phyloP scores from a whole-genome alignment of 2,329 filamentous ascomycete species.

The Phialophora expanda region DNA sequence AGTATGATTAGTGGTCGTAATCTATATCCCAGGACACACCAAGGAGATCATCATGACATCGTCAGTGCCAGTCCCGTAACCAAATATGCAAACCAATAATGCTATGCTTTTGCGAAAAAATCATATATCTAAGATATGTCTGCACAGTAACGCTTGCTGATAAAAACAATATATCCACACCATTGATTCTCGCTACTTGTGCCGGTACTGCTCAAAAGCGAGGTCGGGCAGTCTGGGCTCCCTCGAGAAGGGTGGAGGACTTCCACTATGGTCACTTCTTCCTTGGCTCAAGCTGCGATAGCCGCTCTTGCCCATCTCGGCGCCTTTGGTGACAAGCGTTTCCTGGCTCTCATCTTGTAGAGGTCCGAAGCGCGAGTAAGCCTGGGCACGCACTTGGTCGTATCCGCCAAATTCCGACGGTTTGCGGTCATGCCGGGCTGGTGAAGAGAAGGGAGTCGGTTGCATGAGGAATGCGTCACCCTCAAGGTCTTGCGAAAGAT shows the following conservation, averaged over 20 bases:
- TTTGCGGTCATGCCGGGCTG: constrained; percentile 24
- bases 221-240: constrained; percentile 36
- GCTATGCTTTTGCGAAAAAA: neutral
- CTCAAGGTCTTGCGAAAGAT: constrained; percentile 84
- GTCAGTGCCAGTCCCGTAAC: neutral
- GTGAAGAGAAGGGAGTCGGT: constrained; percentile 44
- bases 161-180: constrained; percentile 5
- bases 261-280: constrained; percentile 22
- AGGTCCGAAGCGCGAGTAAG: constrained; percentile 23
- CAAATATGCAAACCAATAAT: neutral
- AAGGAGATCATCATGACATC: neutral
- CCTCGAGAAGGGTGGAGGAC: constrained; percentile 31
- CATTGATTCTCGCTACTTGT: constrained; percentile 20
- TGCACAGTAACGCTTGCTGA: constrained; percentile 15
- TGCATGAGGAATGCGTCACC: constrained; percentile 67
- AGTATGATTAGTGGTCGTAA: neutral
- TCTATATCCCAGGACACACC: neutral
- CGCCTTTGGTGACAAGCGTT: constrained; percentile 29
- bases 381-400: constrained; percentile 36
- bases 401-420: constrained; percentile 32
- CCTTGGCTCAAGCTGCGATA: constrained; percentile 35
- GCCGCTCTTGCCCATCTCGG: constrained; percentile 28
- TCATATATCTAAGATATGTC: neutral
- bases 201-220: constrained; percentile 33
- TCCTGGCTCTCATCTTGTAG: constrained; percentile 32